Evolutionary conservation across 106 monocot species (phyloP), one percentile per base, ranked within the genome.

Genomic region (Ottelia alismoides): DNA sequence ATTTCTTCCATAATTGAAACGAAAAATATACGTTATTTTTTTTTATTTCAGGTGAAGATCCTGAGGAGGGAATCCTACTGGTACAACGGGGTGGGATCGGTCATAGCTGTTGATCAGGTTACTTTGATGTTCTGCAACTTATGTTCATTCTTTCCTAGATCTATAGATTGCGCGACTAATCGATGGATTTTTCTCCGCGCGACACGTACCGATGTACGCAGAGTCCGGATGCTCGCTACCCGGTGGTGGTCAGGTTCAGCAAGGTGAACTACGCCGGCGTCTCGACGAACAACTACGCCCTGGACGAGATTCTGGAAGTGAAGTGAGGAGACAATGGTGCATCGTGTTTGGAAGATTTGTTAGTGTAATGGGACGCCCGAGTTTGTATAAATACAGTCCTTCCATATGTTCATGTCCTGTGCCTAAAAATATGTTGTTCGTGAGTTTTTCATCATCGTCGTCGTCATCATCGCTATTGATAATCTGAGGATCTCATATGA

Each of bases 211-310:
- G 19, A 5, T 31, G n/a, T n/a, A n/a, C n/a, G n/a, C n/a, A 75
- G 70, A 55, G 71, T 25, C 76, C 76, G n/a, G 50, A 45, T 1
- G 62, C 64, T 27, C 70, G 70, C 19, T 76, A 76, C 61, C 76
- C 76, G 20, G 70, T 76, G 3, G 66, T 66, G 31, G 76, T 76
- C 1, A 32, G 76, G 28, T 76, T 76, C 70, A 66, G 6, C 59
- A 76, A 70, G 51, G 70, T 71, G 22, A 76, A 76, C 58, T 76
- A 76, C 23, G 76, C 76, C 10, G 60, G 55, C 14, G 61, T 70
- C 18, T 76, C 76, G 9, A 76, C 70, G 22, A 76, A 76, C 76
- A 70, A 76, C 65, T 76, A 76, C 20, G 65, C 76, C 14, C 56
- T 71, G 9, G 70, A 76, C 27, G 76, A 76, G 50, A 71, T 76